Evolutionary conservation across 495 filamentous ascomycete species (phyloP), one percentile per base, ranked within the genome.

Genomic region (Neurospora sp.): DNA sequence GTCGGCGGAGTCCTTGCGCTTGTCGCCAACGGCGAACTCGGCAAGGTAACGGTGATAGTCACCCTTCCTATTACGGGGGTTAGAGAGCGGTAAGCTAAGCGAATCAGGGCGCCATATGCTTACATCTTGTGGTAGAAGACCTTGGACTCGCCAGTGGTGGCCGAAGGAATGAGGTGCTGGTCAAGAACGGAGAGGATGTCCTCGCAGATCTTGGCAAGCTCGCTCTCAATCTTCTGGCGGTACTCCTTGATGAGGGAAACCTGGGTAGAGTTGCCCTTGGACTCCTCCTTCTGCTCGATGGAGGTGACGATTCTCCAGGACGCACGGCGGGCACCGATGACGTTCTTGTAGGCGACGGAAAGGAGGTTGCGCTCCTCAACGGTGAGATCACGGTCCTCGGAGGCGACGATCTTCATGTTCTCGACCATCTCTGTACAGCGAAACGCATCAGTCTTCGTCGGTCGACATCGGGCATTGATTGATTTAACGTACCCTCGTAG

Each of bases 101-200:
- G 2, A 48, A 69, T 69, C 15, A 24, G 54, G 43, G 59, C 5
- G 34, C 72, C 13, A 39, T n/a, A 19, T 10, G 85, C 91, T 74
- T 82, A 97, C 94, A 99, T 99, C 91, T 99, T 99, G 92, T 99
- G 96, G 88, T 99, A 99, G 87, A 99, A 99, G 76, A 99, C 96
- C 90, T 98, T 98, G 76, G 94, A 97, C 88, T 99, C 96, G 82
- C 96, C 96, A 80, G 89, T 93, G 89, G 97, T 91, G 77, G 96
- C 96, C 76, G 94, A 97, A 73, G 94, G 93, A 83, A 99, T 98
- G 80, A 99, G 86, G 87, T 97, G 94, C 85, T 94, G 84, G 86
- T 98, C 96, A 73, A 99, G 90, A 76, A 98, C 96, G 80, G 96
- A 93, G 69, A 99, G 90, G 84, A 99, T 97, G 80, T 99, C 96